Percentiles rank a stretch among this genome's conserved stretches.
Evolutionary conservation across 2,329 filamentous ascomycete genomes (phyloP).

Genomic region (Colletotrichum costaricense): DNA sequence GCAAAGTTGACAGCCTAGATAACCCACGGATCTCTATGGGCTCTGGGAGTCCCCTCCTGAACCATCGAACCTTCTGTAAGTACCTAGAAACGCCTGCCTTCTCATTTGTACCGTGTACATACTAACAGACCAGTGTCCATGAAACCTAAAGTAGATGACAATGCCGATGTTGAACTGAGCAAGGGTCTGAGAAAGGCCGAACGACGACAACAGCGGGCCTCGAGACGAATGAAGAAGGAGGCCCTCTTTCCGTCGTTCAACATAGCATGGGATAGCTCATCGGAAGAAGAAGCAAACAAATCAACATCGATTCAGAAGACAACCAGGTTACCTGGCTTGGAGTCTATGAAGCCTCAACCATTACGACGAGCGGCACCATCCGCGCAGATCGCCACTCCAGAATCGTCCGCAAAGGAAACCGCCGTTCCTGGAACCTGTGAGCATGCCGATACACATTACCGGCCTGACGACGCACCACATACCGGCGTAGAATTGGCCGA

Average conservation of each 20-base stretch:
- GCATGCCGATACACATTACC: neutral
- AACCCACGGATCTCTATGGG: neutral
- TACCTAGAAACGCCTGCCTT: neutral
- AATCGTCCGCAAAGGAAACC: neutral
- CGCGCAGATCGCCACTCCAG: neutral
- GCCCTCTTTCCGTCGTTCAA: neutral
- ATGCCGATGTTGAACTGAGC: slow-evolving; percentile 30
- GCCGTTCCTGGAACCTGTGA: neutral
- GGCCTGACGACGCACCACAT: neutral
- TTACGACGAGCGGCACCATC: neutral
- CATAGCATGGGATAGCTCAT: neutral
- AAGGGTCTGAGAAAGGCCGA: slow-evolving; percentile 14
- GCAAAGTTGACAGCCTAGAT: neutral
- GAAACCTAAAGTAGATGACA: slow-evolving; percentile 14
- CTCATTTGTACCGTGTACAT: too few relatives aligned
- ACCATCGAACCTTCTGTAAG: slow-evolving; percentile 26
- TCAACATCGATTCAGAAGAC: neutral
- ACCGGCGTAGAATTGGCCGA: neutral
- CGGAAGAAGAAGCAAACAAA: neutral
- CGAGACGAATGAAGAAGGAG: neutral
- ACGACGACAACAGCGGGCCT: neutral
- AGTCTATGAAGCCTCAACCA: neutral
- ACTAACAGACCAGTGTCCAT: slow-evolving; percentile 27
- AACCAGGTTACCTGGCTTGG: neutral
- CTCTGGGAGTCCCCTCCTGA: neutral